These are phyloP conservation scores for Shiraia bambusicola DNA, from an alignment of 2,329 filamentous ascomycete genomes.

Conservation along the genomic window DNA sequence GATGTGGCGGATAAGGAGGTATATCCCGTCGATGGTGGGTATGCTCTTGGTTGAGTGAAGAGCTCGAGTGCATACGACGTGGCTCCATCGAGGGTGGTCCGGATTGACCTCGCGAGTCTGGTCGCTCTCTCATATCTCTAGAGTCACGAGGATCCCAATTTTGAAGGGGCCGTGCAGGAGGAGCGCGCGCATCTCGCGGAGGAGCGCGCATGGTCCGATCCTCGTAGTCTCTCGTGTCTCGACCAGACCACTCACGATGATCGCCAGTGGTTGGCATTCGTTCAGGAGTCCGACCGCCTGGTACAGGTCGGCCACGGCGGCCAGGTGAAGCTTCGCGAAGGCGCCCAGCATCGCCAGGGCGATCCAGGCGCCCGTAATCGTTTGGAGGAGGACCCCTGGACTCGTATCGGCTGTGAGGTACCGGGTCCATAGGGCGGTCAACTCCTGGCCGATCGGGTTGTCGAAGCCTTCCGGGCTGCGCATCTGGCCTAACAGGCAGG, in stretches of 20 bases:
- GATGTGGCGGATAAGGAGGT: constrained; percentile 18
- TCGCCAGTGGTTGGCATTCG: constrained; percentile 24
- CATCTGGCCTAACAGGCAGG: constrained; percentile 61
- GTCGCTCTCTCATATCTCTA: constrained; percentile 32
- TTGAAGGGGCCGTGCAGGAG: constrained; percentile 22
- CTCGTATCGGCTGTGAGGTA: constrained; percentile 35
- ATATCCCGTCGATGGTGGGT: constrained; percentile 30
- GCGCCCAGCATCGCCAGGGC: constrained; percentile 41
- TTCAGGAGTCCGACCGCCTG: constrained; percentile 42
- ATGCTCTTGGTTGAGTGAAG: constrained; percentile 26
- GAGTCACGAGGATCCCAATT: constrained; percentile 32
- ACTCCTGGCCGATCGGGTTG: constrained; percentile 31
- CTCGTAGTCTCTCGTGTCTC: constrained; percentile 40
- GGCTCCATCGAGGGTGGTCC: constrained; percentile 19
- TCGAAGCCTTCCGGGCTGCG: constrained; percentile 52
- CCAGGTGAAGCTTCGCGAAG: constrained; percentile 47
- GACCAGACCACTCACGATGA: constrained; percentile 34
- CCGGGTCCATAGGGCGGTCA: constrained; percentile 34
- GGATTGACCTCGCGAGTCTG: constrained; percentile 32
- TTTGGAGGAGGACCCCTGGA: constrained; percentile 37
- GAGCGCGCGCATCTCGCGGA: constrained; percentile 34
- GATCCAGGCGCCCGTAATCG: constrained; percentile 50
- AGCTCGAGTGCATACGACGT: constrained; percentile 26
- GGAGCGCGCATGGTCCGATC: constrained; percentile 39
- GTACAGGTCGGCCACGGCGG: constrained; percentile 33